These are phyloP conservation scores for Capronia coronata DNA, from an alignment of 2,329 filamentous ascomycete species.

Conservation along the genomic window DNA sequence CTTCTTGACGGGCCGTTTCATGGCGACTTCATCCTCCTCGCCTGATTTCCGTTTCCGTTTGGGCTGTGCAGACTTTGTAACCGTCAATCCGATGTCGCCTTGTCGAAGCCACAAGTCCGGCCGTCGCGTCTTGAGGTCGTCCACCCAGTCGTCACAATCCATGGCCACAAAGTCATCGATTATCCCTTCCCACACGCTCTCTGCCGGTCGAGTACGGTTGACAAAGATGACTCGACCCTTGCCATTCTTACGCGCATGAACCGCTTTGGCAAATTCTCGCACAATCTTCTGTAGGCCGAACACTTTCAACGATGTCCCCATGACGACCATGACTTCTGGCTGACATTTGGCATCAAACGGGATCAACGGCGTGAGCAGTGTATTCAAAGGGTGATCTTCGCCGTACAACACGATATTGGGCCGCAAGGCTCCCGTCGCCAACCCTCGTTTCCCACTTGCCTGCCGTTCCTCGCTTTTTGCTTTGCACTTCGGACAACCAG, in stretches of 20 bases:
- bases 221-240: conserved; percentile 63
- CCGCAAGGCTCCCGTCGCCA: conserved; percentile 61
- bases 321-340: conserved; percentile 62
- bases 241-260: conserved; percentile 53
- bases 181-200: conserved; percentile 65
- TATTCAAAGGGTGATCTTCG: conserved; percentile 63
- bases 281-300: conserved; percentile 66
- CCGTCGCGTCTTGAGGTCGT: conserved; percentile 54
- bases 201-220: conserved; percentile 64
- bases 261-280: conserved; percentile 63
- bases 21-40: conserved; percentile 9
- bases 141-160: conserved; percentile 69
- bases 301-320: conserved; percentile 65
- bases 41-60: conserved; percentile 26
- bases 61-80: conserved; percentile 22
- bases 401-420: conserved; percentile 70
- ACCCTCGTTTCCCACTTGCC: conserved; percentile 59
- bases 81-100: conserved; percentile 28
- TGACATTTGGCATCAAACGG: conserved; percentile 59
- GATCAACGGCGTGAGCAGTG: conserved; percentile 61
- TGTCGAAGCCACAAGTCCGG: conserved; percentile 51
- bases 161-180: conserved; percentile 70
- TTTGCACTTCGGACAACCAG: conserved; percentile 60
- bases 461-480: conserved; percentile 57
- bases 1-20: conserved; percentile 18